A percentile compares a stretch with the other conserved stretches of the same genome.
These are phyloP conservation scores for Xerocomus cyaneibrunnescens DNA, from an alignment of 1,284 basidiomycete species.

Conservation along the genomic window DNA sequence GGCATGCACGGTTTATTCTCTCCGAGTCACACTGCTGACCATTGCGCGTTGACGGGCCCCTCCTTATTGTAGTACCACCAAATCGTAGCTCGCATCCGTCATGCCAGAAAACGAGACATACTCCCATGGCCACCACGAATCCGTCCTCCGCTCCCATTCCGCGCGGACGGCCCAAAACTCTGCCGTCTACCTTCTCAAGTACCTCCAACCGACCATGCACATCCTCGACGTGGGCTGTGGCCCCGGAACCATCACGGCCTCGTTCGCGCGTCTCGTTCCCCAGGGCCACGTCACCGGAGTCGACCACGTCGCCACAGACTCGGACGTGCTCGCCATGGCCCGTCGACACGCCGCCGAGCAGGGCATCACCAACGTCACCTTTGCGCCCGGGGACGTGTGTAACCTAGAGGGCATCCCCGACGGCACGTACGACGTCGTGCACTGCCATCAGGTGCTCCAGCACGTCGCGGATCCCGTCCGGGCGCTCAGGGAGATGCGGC, in stretches of 20 bases:
- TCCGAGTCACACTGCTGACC: neutral
- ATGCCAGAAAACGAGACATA: conserved; percentile 17
- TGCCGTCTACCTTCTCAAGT: conserved; percentile 41
- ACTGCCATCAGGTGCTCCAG: conserved; percentile 21
- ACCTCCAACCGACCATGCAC: conserved; percentile 40
- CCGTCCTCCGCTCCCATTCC: conserved; percentile 38
- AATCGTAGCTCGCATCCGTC: neutral
- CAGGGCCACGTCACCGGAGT: conserved; percentile 43
- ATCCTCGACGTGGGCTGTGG: conserved; percentile 50
- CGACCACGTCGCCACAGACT: conserved; percentile 28
- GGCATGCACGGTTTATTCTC: neutral
- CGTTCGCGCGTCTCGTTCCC: conserved; percentile 41
- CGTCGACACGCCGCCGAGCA: conserved; percentile 26
- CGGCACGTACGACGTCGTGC: conserved; percentile 36
- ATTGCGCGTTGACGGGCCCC: too few relatives aligned
- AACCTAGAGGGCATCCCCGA: conserved; percentile 26
- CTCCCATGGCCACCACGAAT: conserved; percentile 39
- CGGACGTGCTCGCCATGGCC: conserved; percentile 27
- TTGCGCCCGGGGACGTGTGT: conserved; percentile 34
- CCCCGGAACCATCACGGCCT: conserved; percentile 45
- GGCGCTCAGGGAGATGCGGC: neutral
- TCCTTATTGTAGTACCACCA: neutral
- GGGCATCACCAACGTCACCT: conserved; percentile 35
- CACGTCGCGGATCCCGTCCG: neutral
- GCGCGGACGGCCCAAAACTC: conserved; percentile 46